These are phyloP conservation scores for Teratosphaeria viscida DNA, from an alignment of 2,329 filamentous ascomycete species.

Conservation along the genomic window DNA sequence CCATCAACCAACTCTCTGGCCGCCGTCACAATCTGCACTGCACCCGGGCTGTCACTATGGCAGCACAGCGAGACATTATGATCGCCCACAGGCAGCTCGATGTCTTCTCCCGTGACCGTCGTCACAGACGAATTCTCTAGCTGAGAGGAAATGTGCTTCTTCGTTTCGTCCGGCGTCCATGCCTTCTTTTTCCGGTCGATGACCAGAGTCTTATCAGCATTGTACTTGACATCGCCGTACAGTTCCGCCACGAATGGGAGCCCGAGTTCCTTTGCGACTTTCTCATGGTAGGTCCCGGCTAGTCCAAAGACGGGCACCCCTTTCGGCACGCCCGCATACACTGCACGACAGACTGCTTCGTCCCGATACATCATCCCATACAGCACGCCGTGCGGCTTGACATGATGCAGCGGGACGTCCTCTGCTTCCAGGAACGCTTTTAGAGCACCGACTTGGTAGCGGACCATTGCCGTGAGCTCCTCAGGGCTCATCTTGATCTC, in stretches of 20 bases:
- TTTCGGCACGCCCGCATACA: slow-evolving; percentile 41
- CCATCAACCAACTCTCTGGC: slow-evolving; percentile 33
- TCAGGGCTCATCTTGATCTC: slow-evolving; percentile 45
- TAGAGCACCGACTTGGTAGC: slow-evolving; percentile 55
- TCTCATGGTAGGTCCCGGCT: slow-evolving; percentile 45
- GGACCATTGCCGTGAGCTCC: slow-evolving; percentile 33
- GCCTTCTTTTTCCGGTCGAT: slow-evolving; percentile 50
- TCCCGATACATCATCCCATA: slow-evolving; percentile 47
- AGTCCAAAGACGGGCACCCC: slow-evolving; percentile 44
- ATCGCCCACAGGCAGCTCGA: slow-evolving; percentile 32
- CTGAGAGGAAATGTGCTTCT: slow-evolving; percentile 31
- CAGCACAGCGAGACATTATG: slow-evolving; percentile 35
- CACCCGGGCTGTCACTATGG: slow-evolving; percentile 35
- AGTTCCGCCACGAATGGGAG: slow-evolving; percentile 45
- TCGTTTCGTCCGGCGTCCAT: slow-evolving; percentile 33
- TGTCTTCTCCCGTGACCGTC: slow-evolving; percentile 32
- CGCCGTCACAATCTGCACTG: slow-evolving; percentile 34
- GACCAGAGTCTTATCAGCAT: slow-evolving; percentile 39
- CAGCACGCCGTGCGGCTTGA: slow-evolving; percentile 51
- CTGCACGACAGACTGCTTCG: slow-evolving; percentile 41
- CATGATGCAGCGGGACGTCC: slow-evolving; percentile 46
- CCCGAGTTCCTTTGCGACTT: slow-evolving; percentile 42
- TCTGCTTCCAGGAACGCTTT: slow-evolving; percentile 50
- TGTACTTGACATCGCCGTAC: slow-evolving; percentile 43
- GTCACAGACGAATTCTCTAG: slow-evolving; percentile 31